Evolutionary conservation across 2,329 filamentous ascomycete species (phyloP).

Genomic region (Penicillium concentricum): DNA sequence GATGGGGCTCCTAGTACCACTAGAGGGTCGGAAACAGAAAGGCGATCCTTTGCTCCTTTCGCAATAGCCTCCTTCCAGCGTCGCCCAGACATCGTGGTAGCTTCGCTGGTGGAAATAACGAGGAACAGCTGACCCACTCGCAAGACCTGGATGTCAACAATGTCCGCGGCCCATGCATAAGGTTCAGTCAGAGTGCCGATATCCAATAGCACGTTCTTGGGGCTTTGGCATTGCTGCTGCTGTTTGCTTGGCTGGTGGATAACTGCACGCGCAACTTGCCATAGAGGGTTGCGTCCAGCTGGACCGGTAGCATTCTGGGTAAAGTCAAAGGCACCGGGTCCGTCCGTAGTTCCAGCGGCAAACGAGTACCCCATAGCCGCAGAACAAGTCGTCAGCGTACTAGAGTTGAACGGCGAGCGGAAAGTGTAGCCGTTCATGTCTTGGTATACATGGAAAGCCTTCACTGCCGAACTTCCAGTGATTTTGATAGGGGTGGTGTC

Average conservation of each 20-base stretch:
- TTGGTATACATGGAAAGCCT: slow-evolving; percentile 80
- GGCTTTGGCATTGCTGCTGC: slow-evolving; percentile 72
- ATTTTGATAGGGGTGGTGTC: slow-evolving; percentile 41
- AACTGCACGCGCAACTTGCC: slow-evolving; percentile 71
- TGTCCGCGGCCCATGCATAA: slow-evolving; percentile 86
- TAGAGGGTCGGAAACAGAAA: slow-evolving; percentile 57
- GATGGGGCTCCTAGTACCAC: slow-evolving; percentile 85
- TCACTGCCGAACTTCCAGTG: slow-evolving; percentile 64
- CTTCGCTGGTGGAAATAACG: slow-evolving; percentile 81
- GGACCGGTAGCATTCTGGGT: slow-evolving; percentile 82
- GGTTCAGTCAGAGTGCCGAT: slow-evolving; percentile 76
- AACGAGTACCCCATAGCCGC: slow-evolving; percentile 90
- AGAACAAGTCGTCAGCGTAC: slow-evolving; percentile 69
- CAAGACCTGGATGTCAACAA: slow-evolving; percentile 83
- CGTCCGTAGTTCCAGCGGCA: slow-evolving; percentile 87
- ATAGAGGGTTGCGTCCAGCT: slow-evolving; percentile 69
- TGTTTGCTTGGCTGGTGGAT: slow-evolving; percentile 68
- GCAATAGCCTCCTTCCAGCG: slow-evolving; percentile 75
- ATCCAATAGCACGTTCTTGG: slow-evolving; percentile 84
- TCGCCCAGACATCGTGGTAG: slow-evolving; percentile 86
- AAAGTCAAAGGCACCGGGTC: slow-evolving; percentile 89
- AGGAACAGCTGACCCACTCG: slow-evolving; percentile 82
- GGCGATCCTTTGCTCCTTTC: slow-evolving; percentile 52
- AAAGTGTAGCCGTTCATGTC: slow-evolving; percentile 78
- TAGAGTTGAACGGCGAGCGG: slow-evolving; percentile 64